phyloP scores from a whole-genome alignment of 2,329 filamentous ascomycete species.

The Fusarium brevicatenulatum region DNA sequence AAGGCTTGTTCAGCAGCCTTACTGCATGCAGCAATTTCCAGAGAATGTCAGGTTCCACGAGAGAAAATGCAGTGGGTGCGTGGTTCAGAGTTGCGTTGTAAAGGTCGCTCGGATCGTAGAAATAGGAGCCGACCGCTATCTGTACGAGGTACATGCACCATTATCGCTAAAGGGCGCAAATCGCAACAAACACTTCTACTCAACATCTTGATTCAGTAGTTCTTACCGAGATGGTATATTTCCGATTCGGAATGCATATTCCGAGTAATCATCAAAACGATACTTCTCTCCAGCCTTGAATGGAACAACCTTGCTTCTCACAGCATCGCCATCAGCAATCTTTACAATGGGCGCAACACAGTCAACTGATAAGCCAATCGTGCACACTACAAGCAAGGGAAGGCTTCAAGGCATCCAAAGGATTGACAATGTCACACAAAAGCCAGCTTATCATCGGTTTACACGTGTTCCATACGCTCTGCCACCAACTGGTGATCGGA shows the following conservation, averaged over 20 bases:
- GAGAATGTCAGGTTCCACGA: too few relatives aligned
- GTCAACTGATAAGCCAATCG: neutral
- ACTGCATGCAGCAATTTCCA: too few relatives aligned
- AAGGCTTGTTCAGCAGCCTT: too few relatives aligned
- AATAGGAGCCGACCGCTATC: neutral
- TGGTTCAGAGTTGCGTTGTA: too few relatives aligned
- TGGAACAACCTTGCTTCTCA: rapidly evolving
- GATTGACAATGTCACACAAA: neutral
- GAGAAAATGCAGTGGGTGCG: too few relatives aligned
- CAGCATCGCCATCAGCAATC: rapidly evolving
- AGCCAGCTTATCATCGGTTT: neutral
- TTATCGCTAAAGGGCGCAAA: neutral
- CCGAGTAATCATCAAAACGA: neutral
- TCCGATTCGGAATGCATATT: neutral
- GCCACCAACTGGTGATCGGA: neutral
- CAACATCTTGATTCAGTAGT: rapidly evolving
- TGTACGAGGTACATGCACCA: rapidly evolving
- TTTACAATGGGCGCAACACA: neutral
- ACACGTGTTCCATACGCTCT: neutral
- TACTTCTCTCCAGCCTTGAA: neutral
- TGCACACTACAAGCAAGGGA: neutral
- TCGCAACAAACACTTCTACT: neutral
- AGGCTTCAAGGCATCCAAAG: neutral
- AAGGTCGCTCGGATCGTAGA: neutral
- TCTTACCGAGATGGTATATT: rapidly evolving